Evolutionary conservation across 2,329 filamentous ascomycete genomes (phyloP), one percentile per base, ranked within the genome.

Genomic region (Thielaviopsis euricoi): DNA sequence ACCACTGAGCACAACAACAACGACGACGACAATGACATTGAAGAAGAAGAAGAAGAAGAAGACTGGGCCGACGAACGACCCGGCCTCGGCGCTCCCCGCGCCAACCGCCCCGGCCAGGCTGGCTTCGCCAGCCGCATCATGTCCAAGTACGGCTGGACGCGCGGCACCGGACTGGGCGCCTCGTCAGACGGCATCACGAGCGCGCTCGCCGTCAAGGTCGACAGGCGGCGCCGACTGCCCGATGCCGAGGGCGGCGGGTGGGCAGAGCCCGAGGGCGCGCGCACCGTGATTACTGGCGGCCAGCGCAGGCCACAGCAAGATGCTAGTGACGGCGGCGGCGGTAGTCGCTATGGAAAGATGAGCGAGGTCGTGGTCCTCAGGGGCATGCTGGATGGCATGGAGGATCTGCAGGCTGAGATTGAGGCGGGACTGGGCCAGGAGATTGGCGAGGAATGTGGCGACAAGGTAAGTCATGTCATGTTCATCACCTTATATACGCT

Each of bases 111-210:
- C 0, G 88, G 89, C 17, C 87, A 95, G 69, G 80, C 83, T 62
- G 87, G 85, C 55, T 95, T 95, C 69, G 93, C 89, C 0, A 81
- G 89, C 63, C 85, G 89, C 37, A 79, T 97, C 58, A 89, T 98
- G 82, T 80, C 82, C 61, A 97, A 96, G 68, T 93, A 95, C 71
- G 93, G 93, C 58, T 97, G 90, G 87, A 85, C 83, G 40, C 85
- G 90, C 66, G 93, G 93, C 23, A 79, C 85, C 62, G 93, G 93
- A 21, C 80, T 98, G 3, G 93, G 93, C 63, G 89, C 88, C 17
- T 80, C 84, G 62, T 82, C 82, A 33, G 82, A 83, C 23, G 93
- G 93, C 61, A 96, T 98, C 64, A 77, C 88, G 57, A 87, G 89
- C 22, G 87, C 90, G 4, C 74, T 98, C 3, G 82, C 82, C 52